These are phyloP conservation scores for Ceratocystis lukuohia DNA, from an alignment of 2,329 filamentous ascomycete species.

Conservation along the genomic window DNA sequence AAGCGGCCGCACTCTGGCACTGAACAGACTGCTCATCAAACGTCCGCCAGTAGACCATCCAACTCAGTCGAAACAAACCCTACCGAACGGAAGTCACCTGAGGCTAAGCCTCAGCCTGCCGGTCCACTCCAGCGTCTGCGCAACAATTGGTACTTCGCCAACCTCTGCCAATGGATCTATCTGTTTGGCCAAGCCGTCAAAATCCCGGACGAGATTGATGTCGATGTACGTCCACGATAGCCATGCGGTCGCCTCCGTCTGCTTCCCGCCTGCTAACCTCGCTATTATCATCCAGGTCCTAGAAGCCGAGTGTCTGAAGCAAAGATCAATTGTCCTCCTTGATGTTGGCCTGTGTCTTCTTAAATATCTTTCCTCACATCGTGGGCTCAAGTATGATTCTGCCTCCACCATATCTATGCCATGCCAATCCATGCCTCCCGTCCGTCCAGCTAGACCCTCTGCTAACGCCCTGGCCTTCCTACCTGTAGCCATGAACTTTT, in stretches of 20 bases:
- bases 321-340: constrained; percentile 57
- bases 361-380: constrained; percentile 87
- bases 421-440: constrained; percentile 2
- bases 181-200: constrained; percentile 83
- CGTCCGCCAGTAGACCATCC: background rate
- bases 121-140: constrained; percentile 37
- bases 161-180: constrained; percentile 83
- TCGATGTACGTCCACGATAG: constrained; percentile 49
- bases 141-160: constrained; percentile 93
- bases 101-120: background rate
- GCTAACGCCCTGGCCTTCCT: constrained; percentile 20
- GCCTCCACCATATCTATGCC: constrained; percentile 26
- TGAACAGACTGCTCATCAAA: constrained; percentile 4
- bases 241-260: background rate
- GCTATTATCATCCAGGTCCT: constrained; percentile 48
- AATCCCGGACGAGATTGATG: constrained; percentile 75
- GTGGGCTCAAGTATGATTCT: constrained; percentile 61
- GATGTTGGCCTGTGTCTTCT: constrained; percentile 77
- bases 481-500: constrained; percentile 62
- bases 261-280: background rate
- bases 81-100: background rate
- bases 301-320: constrained; percentile 76
- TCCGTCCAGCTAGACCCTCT: constrained; percentile 7
- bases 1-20: constrained; percentile 16
- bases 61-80: constrained; percentile 2